Evolutionary conservation across 2,329 filamentous ascomycete species (phyloP).

Genomic region (Trichoderma gracile): DNA sequence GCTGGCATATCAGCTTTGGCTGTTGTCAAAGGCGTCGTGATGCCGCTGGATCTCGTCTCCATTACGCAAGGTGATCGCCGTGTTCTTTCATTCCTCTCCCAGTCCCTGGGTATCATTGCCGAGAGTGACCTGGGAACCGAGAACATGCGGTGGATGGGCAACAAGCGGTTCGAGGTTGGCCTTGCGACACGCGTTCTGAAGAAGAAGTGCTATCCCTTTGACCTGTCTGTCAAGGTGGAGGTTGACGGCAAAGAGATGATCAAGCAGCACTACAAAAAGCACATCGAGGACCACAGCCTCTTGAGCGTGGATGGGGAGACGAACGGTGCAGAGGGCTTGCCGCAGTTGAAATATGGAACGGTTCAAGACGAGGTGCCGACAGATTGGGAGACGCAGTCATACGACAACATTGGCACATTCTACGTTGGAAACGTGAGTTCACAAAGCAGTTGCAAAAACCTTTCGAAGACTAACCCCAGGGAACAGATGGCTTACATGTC

Average conservation of each 20-base stretch:
- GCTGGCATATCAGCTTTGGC: slow-evolving; percentile 75
- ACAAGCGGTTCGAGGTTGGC: slow-evolving; percentile 79
- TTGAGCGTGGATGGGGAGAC: slow-evolving; percentile 31
- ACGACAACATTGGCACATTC: slow-evolving; percentile 84
- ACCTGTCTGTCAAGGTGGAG: slow-evolving; percentile 82
- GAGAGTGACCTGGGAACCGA: slow-evolving; percentile 90
- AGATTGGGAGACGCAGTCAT: slow-evolving; percentile 72
- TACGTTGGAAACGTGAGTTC: slow-evolving; percentile 80
- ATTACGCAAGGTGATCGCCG: slow-evolving; percentile 78
- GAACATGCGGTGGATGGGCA: slow-evolving; percentile 89
- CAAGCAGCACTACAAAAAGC: slow-evolving; percentile 67
- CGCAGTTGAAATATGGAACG: slow-evolving; percentile 75
- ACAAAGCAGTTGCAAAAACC: too few relatives aligned
- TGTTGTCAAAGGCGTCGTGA: slow-evolving; percentile 84
- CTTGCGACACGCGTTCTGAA: slow-evolving; percentile 74
- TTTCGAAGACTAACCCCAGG: neutral
- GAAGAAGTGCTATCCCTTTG: slow-evolving; percentile 82
- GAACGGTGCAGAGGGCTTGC: slow-evolving; percentile 57
- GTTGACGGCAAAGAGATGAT: slow-evolving; percentile 74
- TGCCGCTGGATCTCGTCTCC: slow-evolving; percentile 80
- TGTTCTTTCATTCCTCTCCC: slow-evolving; percentile 84
- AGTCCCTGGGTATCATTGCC: slow-evolving; percentile 85
- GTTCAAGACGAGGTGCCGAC: slow-evolving; percentile 73
- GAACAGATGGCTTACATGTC: slow-evolving; percentile 85
- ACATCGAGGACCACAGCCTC: slow-evolving; percentile 41